Conservation (phyloP, 768 basidiomycete species). For the Rubroboletus satanas region DNA sequence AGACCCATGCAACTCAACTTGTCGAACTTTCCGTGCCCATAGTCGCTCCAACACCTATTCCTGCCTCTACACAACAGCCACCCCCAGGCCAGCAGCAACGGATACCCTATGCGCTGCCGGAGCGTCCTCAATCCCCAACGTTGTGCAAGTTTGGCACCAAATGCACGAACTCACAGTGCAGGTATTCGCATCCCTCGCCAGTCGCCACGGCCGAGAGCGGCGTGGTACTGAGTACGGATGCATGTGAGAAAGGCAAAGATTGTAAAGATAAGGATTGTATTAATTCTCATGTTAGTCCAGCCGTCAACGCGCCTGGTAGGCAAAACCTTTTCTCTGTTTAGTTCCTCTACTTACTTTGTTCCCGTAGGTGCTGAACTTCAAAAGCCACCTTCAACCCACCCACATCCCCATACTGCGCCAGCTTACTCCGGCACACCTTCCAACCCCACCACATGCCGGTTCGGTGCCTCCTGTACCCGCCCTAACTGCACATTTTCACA, state of each 20-base stretch:
- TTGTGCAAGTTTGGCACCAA: slow-evolving; percentile 92
- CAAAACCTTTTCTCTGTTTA: background rate
- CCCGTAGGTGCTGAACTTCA: slow-evolving; percentile 27
- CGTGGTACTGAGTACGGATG: slow-evolving; percentile 89
- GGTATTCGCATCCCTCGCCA: slow-evolving; percentile 95
- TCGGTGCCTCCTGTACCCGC: slow-evolving; percentile 67
- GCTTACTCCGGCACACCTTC: slow-evolving; percentile 27
- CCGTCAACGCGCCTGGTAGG: slow-evolving; percentile 62
- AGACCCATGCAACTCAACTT: slow-evolving; percentile 9
- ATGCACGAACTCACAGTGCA: slow-evolving; percentile 86
- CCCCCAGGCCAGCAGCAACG: slow-evolving; percentile 27
- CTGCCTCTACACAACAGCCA: slow-evolving; percentile 22
- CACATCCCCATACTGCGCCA: slow-evolving; percentile 29
- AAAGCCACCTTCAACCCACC: slow-evolving; percentile 38
- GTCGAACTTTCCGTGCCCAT: slow-evolving; percentile 16
- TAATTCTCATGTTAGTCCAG: slow-evolving; percentile 87
- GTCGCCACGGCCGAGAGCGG: slow-evolving; percentile 94
- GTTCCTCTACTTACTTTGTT: slow-evolving; percentile 12
- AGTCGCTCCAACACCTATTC: slow-evolving; percentile 24
- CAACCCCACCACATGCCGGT: slow-evolving; percentile 53
- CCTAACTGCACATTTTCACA: slow-evolving; percentile 67
- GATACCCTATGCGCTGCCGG: slow-evolving; percentile 56
- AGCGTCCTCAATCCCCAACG: slow-evolving; percentile 80
- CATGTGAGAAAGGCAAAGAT: slow-evolving; percentile 83
- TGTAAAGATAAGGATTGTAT: slow-evolving; percentile 95